Evolutionary conservation across 805 yeast genomes (phyloP), one percentile per base, ranked within the genome.

Genomic region (Starmerella bombi): DNA sequence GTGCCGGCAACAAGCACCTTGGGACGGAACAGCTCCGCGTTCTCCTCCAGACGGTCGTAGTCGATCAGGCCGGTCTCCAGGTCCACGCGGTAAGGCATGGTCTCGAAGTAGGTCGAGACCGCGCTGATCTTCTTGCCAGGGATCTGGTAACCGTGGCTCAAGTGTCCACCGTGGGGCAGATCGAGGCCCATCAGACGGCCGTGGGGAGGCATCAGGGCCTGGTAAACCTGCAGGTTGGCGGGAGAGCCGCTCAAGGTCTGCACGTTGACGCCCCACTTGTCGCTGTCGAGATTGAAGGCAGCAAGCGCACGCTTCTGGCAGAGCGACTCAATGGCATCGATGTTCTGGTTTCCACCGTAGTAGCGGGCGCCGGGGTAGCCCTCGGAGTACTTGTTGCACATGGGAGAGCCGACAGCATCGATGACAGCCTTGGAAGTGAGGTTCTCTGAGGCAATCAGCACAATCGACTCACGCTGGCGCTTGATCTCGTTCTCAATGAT

Each of bases 291-390:
- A 51, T 71, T 66, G 67, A 91, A 91, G 7, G 96, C 94, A 53
- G 80, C 76, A 50, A 91, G 70, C 36, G 98, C 98, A 66, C 98
- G 80, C 58, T 80, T 67, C 69, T 86, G 97, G 66, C 98, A 91
- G 57, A 91, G 67, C 25, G 73, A 62, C 69, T 91, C 98, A 60
- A 86, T 84, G 63, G 81, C 77, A 69, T 91, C 98, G 51, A 91
- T 91, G 66, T 80, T 79, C 71, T 91, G 93, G 64, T 91, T 91
- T 62, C 97, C 97, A 64, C 98, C 98, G 62, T 91, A 91, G 71
- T 91, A 91, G 65, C 98, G 78, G 49, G 93, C 96, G 52, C 97
- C 97, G 45, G 98, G 98, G 68, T 91, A 88, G 49, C 98, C 98
- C 68, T 91, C 98, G 30, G 96, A 85, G 69, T 91, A 91, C 71